These are phyloP conservation scores for Dioscorea zingiberensis DNA, from an alignment of 106 monocot species.

Conservation along the genomic window DNA sequence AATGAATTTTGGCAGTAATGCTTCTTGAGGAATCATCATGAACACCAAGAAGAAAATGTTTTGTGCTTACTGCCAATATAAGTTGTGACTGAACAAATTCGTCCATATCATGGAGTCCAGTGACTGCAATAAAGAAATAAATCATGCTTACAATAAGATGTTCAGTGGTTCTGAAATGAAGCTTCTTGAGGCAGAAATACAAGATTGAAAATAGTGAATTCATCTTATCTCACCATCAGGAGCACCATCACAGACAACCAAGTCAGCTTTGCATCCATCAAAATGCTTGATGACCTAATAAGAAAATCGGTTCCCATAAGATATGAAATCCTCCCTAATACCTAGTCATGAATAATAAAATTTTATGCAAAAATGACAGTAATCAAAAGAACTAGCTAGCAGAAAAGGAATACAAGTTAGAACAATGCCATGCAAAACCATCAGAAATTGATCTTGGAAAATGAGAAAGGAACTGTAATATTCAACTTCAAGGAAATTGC, in stretches of 20 bases:
- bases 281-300: constrained; percentile 89
- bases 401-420: background rate
- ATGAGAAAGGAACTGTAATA: background rate
- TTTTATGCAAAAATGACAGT: background rate
- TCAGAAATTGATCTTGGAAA: background rate
- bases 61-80: constrained; percentile 77
- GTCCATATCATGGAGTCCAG: constrained; percentile 99
- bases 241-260: constrained; percentile 98
- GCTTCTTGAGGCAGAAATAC: too few relatives aligned
- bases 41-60: background rate
- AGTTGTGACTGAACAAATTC: constrained; percentile 98
- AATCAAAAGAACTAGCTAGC: background rate
- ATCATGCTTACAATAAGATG: constrained; percentile 1
- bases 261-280: constrained; percentile 95
- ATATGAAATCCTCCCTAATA: background rate
- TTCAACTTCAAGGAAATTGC: background rate
- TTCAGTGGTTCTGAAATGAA: too few relatives aligned
- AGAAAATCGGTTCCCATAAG: background rate
- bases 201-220: background rate
- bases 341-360: background rate
- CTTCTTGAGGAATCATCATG: background rate
- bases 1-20: background rate
- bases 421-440: background rate
- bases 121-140: constrained; percentile 46
- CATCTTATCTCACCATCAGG: constrained; percentile 70